These are phyloP conservation scores for Daldinia sp. DNA, from an alignment of 2,329 filamentous ascomycete genomes.

Conservation along the genomic window DNA sequence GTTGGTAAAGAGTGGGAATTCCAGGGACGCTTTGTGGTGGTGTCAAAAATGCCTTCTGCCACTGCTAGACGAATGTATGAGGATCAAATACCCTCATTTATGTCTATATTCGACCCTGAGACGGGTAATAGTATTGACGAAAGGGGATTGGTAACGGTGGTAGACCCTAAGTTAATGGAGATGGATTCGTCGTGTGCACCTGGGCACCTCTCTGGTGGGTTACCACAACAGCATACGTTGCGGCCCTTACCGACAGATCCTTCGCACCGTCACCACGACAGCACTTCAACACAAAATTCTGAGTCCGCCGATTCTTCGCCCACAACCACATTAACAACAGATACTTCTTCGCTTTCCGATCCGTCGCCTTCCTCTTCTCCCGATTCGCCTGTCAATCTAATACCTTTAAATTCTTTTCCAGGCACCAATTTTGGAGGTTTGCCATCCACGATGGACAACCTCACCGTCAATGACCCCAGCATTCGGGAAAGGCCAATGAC, in stretches of 20 bases:
- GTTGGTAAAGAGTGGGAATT: conserved; percentile 27
- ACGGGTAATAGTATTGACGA: conserved; percentile 63
- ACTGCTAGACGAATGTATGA: conserved; percentile 69
- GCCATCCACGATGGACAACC: conserved; percentile 55
- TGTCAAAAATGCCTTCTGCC: conserved; percentile 66
- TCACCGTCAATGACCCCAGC: conserved; percentile 54
- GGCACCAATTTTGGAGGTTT: conserved; percentile 64
- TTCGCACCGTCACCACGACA: conserved; percentile 76
- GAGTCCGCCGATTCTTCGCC: conserved; percentile 94
- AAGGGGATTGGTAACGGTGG: conserved; percentile 61
- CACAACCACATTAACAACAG: conserved; percentile 90
- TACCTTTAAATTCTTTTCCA: conserved; percentile 74
- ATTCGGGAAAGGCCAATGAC: conserved; percentile 66
- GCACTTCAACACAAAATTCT: conserved; percentile 78
- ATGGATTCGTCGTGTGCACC: conserved; percentile 52
- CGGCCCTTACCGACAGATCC: conserved; percentile 55
- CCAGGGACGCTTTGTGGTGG: conserved; percentile 4
- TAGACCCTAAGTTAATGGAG: conserved; percentile 62
- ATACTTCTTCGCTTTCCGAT: conserved; percentile 89
- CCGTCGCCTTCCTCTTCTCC: conserved; percentile 91
- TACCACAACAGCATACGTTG: conserved; percentile 51
- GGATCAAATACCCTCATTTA: conserved; percentile 78
- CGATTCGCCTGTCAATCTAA: conserved; percentile 82
- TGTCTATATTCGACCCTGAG: conserved; percentile 77
- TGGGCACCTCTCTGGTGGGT: conserved; percentile 42